Conservation (phyloP, 148 eudicot species). For the Amaranthus cruentus region DNA sequence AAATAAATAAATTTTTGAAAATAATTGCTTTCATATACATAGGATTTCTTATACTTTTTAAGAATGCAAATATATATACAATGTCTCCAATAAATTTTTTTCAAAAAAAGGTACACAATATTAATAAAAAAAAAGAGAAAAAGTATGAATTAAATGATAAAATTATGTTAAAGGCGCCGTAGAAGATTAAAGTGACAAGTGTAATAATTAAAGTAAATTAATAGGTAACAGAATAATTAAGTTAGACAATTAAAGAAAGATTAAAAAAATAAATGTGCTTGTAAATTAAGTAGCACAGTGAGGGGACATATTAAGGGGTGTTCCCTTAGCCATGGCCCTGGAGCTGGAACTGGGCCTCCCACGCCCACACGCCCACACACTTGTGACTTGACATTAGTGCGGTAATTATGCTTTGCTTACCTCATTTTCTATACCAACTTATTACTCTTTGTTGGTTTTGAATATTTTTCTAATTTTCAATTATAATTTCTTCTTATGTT, state of each 20-base stretch:
- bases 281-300: constrained; percentile 4
- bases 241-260: background rate
- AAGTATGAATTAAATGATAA: background rate
- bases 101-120: background rate
- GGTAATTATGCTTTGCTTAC: constrained; percentile 21
- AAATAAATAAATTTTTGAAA: background rate
- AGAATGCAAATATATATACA: background rate
- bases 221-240: constrained; percentile 24
- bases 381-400: background rate
- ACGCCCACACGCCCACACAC: background rate
- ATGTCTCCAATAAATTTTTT: background rate
- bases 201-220: constrained; percentile 22
- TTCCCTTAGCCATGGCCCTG: constrained; percentile 24
- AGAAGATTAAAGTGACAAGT: constrained; percentile 24
- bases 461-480: background rate
- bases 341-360: constrained; percentile 29
- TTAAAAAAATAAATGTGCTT: constrained; percentile 9
- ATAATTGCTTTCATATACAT: background rate
- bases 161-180: constrained; percentile 22
- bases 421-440: constrained; percentile 8
- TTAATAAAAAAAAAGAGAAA: background rate
- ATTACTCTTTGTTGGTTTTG: background rate
- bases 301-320: constrained; percentile 27
- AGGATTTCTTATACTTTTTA: background rate
- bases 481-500: too few relatives aligned